Base-by-base conservation (phyloP, 2,329 filamentous ascomycete species). In the Botrytis byssoidea region DNA sequence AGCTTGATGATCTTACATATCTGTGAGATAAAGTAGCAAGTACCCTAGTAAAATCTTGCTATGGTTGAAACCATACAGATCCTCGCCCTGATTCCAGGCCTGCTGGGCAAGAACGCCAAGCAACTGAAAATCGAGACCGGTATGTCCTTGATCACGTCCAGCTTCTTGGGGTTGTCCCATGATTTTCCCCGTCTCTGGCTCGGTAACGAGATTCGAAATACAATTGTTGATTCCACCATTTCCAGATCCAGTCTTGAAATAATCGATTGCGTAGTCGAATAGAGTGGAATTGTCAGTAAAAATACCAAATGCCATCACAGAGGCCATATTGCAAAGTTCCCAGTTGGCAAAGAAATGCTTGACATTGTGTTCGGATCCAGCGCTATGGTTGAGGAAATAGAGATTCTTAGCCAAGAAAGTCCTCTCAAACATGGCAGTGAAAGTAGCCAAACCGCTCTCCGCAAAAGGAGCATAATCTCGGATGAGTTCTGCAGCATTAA, bases 401-500 rank as follows among this genome's bases (percentile, higher is more conserved):
- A 51, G 5, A n/a, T 51, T 51, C 12, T 51, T 51, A 16, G 48
- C 48, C 48, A 51, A 16, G 5, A 51, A 51, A 16, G 48, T 51
- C 25, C 48, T 51, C 48, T 51, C 48, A 51, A 51, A 51, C 48
- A 63, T 63, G 4, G 60, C 22, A 18, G 16, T 63, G 25, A 63
- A 63, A 16, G 22, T 63, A 16, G 60, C 12, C 14, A 44, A 42
- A 55, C 61, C 25, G 14, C 37, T 44, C 8, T 42, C 16, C 7
- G 61, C 61, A 64, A 64, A 64, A 9, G 61, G 61, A 44, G 61
- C 37, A 64, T 42, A 64, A 16, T 64, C 61, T n/a, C 61, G 61
- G 25, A 64, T 42, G 18, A 64, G 61, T 20, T 64, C 61, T 7
- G 61, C 61, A 42, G 61, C 37, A 29, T 64, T 64, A 10, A 18